Base-by-base conservation (phyloP, 2,329 filamentous ascomycete species). In the Talaromyces sp. region DNA sequence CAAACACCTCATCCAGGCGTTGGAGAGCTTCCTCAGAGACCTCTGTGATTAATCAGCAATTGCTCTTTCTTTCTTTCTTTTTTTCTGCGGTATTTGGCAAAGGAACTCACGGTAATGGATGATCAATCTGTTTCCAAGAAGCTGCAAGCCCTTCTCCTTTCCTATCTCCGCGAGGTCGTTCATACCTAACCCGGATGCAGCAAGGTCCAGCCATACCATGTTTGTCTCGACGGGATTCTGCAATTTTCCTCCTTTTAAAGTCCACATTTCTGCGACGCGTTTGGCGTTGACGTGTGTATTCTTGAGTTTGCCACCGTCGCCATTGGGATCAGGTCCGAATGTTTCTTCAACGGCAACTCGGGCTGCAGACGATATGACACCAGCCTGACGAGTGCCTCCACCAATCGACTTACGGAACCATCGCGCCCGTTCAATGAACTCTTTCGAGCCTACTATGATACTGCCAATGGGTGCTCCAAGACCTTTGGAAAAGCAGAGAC, bases 131-230 rank as follows among this genome's bases (percentile, higher is more conserved):
- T 84, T 84, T 37, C 85, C 85, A 10, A 81, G 69, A 14, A 88
- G 72, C 67, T 79, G 83, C 63, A 91, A 69, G 0, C 88, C 88
- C 63, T 85, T 82, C 70, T 85, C 82, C 67, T 84, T 77, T 1
- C 82, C 87, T 43, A 85, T 75, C 64, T 82, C 79, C 10, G 84
- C 82, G 66, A 88, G 85, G 47, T 84, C 80, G 60, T 84, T 81
- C 4, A 74, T 74, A 3, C 80, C 78, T 37, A 88, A 74, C 0
- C 85, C 85, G 11, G 85, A 84, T 1, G 83, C 83, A 35, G 87
- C 84, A 16, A 95, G 79, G 75, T 96, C 89, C 65, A 96, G 73
- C 92, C 91, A 96, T 39, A 92, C 87, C 91, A 96, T 96, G 78
- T 96, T 96, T n/a, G 92, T 96, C 73, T 96, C 88, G 1, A 90